phyloP scores from a whole-genome alignment of 768 basidiomycete genomes.

The Phanerodontia chrysosporium region DNA sequence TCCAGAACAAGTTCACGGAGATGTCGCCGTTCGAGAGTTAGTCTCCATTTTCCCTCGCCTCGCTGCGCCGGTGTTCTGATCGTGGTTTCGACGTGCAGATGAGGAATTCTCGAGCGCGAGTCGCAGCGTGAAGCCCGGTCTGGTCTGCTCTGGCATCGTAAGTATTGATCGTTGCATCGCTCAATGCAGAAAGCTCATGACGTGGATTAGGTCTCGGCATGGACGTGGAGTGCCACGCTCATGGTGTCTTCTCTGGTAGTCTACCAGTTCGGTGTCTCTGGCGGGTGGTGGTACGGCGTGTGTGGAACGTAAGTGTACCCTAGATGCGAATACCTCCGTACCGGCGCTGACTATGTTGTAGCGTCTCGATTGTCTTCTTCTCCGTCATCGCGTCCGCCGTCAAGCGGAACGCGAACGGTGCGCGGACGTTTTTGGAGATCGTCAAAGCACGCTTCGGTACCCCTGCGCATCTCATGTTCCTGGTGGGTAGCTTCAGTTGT shows the following conservation, averaged over 20 bases:
- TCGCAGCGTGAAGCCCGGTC: conserved; percentile 44
- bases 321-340: conserved; percentile 42
- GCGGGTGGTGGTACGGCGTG: conserved; percentile 49
- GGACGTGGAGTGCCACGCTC: conserved; percentile 56
- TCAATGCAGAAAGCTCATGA: conserved; percentile 27
- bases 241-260: conserved; percentile 51
- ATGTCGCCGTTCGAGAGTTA: conserved; percentile 46
- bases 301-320: conserved; percentile 7
- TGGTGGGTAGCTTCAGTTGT: background rate
- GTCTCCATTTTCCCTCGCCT: conserved; percentile 29
- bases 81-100: background rate
- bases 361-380: conserved; percentile 51
- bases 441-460: conserved; percentile 47
- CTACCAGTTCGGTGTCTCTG: conserved; percentile 40
- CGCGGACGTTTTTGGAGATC: conserved; percentile 57
- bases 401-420: conserved; percentile 56
- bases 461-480: conserved; percentile 41
- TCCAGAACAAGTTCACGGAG: conserved; percentile 44
- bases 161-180: conserved; percentile 7
- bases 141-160: conserved; percentile 47
- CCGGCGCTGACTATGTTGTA: conserved; percentile 32
- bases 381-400: conserved; percentile 51
- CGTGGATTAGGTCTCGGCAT: conserved; percentile 26
- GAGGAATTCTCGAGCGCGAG: conserved; percentile 42
- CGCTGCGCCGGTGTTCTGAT: background rate